These are phyloP conservation scores for Dalbergia cultrata DNA, from an alignment of 306 rosid genomes.

Conservation along the genomic window DNA sequence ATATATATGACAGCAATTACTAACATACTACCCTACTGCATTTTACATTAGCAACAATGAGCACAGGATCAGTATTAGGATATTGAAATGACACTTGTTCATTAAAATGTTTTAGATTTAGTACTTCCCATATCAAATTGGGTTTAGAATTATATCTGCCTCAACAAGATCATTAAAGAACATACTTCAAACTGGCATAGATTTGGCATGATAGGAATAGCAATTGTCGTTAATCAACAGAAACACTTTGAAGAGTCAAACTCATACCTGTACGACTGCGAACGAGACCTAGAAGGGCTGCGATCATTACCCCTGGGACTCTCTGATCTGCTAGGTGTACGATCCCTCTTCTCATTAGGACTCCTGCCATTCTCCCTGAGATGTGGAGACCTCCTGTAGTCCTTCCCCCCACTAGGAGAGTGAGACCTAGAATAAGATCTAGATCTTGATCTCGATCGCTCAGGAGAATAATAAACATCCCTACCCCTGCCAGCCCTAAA, in stretches of 20 bases:
- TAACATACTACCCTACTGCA: background rate
- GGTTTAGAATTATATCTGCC: slow-evolving; percentile 29
- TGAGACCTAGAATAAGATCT: slow-evolving; percentile 77
- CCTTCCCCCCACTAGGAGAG: slow-evolving; percentile 61
- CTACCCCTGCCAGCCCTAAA: slow-evolving; percentile 70
- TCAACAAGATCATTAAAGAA: slow-evolving; percentile 7
- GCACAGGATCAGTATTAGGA: background rate
- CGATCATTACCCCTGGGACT: slow-evolving; percentile 62
- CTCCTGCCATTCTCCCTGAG: slow-evolving; percentile 68
- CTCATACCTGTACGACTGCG: slow-evolving; percentile 77
- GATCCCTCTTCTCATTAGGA: slow-evolving; percentile 58
- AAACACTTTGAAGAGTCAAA: slow-evolving; percentile 33
- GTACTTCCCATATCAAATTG: background rate
- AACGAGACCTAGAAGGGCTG: slow-evolving; percentile 70
- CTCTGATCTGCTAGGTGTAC: slow-evolving; percentile 61
- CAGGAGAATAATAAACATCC: slow-evolving; percentile 69
- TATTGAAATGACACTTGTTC: background rate
- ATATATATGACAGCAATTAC: background rate
- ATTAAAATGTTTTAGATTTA: background rate
- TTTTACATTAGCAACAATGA: background rate
- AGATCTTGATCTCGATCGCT: slow-evolving; percentile 79
- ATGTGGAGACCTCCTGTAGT: slow-evolving; percentile 61
- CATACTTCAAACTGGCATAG: slow-evolving; percentile 17
- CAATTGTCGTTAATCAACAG: slow-evolving; percentile 22
- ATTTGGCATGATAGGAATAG: background rate